Evolutionary conservation across 148 eudicot genomes (phyloP).

Genomic region (Nepenthes mirabilis): DNA sequence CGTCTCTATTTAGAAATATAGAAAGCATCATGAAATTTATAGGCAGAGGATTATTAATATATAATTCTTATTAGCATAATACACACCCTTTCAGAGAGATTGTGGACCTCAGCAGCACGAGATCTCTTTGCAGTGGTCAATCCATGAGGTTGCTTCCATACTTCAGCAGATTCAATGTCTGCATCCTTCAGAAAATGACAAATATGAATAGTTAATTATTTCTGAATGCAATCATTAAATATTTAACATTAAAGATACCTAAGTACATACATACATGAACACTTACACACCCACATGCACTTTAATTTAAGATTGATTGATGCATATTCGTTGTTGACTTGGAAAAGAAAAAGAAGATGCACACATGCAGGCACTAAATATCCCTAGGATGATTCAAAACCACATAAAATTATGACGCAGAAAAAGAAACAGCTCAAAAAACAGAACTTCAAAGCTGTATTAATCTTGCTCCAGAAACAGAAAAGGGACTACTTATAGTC

Average conservation of each 20-base stretch:
- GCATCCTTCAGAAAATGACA: slow-evolving; percentile 26
- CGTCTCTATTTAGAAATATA: slow-evolving; percentile 44
- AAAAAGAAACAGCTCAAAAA: no score
- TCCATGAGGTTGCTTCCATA: slow-evolving; percentile 36
- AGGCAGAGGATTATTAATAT: neutral
- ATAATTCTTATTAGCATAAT: neutral
- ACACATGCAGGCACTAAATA: no score
- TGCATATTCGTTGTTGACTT: no score
- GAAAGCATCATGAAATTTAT: neutral
- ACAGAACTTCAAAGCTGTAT: no score
- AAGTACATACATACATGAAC: no score
- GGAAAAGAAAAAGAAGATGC: no score
- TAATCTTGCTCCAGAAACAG: no score
- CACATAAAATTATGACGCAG: no score
- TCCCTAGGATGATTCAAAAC: no score
- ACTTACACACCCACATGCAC: neutral
- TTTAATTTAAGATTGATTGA: neutral
- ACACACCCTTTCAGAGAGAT: slow-evolving; percentile 80
- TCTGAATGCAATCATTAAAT: neutral
- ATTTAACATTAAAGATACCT: no score
- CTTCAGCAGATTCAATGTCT: slow-evolving; percentile 43
- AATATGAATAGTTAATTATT: neutral
- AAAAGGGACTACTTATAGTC: no score
- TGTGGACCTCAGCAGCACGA: slow-evolving; percentile 95
- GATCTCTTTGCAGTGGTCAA: slow-evolving; percentile 56